Evolutionary conservation across 176 grass and related monocot genomes (phyloP).

Genomic region (Hordeum marinum): DNA sequence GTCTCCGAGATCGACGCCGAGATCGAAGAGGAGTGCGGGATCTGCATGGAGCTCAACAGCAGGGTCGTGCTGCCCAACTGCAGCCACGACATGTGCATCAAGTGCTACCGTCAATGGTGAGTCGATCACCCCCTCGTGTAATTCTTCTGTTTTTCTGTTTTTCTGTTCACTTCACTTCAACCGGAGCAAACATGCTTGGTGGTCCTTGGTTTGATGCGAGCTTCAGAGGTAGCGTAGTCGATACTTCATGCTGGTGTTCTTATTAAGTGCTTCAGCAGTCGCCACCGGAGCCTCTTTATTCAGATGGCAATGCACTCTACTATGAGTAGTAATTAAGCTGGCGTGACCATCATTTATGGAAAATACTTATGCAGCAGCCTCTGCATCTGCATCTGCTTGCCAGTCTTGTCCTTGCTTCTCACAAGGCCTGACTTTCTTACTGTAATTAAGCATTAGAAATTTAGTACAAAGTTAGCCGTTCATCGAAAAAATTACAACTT

Average conservation of each 20-base stretch:
- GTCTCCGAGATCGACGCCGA: constrained; percentile 68
- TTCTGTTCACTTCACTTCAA: no score
- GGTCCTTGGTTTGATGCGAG: not conserved
- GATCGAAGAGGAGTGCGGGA: constrained; percentile 86
- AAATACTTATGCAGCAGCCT: not conserved
- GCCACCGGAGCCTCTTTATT: not conserved
- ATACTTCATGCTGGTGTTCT: not conserved
- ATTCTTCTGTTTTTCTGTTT: no score
- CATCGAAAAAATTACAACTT: not conserved
- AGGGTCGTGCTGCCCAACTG: constrained; percentile 87
- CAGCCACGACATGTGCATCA: constrained; percentile 89
- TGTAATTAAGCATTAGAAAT: not conserved
- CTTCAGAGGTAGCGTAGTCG: not conserved
- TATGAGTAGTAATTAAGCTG: not conserved
- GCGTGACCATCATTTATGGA: not conserved
- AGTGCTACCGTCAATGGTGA: constrained; percentile 80
- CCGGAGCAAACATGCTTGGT: not conserved
- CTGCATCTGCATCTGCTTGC: not conserved
- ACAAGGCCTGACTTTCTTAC: not conserved
- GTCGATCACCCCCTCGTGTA: not conserved
- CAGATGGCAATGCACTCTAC: not conserved
- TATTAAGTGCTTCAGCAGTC: not conserved
- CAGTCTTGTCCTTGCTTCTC: not conserved
- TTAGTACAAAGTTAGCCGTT: not conserved
- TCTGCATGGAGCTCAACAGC: constrained; percentile 90